Conservation (phyloP, 2,329 filamentous ascomycete species). For the Metarhizium brunneum region DNA sequence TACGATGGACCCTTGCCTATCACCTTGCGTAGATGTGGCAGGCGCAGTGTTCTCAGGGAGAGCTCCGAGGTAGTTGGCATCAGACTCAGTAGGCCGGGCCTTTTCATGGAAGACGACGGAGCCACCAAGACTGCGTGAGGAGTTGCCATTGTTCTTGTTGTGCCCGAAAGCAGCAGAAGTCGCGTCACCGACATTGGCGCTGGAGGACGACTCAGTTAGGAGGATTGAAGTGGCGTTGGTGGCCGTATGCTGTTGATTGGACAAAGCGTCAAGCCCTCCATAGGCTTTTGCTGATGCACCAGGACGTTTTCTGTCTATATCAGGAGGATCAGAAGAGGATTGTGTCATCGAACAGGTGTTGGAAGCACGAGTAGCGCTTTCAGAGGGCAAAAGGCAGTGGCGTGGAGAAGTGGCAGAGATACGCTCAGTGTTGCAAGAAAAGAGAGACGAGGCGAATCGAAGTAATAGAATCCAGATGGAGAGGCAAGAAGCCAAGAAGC, state of each 20-base stretch:
- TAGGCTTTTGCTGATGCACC: slow-evolving; percentile 45
- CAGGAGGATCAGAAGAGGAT: slow-evolving; percentile 42
- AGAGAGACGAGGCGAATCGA: background rate
- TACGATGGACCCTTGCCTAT: slow-evolving; percentile 50
- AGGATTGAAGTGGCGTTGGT: background rate
- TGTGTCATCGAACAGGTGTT: slow-evolving; percentile 51
- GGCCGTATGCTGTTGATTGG: slow-evolving; percentile 20
- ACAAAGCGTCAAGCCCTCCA: slow-evolving; percentile 33
- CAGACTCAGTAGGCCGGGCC: slow-evolving; percentile 10
- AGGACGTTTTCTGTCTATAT: slow-evolving; percentile 48
- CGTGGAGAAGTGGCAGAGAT: background rate
- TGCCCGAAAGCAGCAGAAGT: background rate
- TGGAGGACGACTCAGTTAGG: slow-evolving; percentile 6
- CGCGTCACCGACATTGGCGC: background rate
- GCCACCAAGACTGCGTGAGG: slow-evolving; percentile 7
- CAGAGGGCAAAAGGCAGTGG: background rate
- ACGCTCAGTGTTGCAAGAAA: background rate
- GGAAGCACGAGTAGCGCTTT: slow-evolving; percentile 7
- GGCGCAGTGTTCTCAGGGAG: slow-evolving; percentile 19
- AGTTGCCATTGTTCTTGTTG: slow-evolving; percentile 16
- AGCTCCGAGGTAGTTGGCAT: slow-evolving; percentile 17
- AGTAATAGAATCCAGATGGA: background rate
- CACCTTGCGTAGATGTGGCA: slow-evolving; percentile 38
- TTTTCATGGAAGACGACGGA: slow-evolving; percentile 7
- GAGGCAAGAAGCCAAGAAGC: background rate